Conservation (phyloP, 352 stramenopile genomes). For the Globisporangium middletonii region DNA sequence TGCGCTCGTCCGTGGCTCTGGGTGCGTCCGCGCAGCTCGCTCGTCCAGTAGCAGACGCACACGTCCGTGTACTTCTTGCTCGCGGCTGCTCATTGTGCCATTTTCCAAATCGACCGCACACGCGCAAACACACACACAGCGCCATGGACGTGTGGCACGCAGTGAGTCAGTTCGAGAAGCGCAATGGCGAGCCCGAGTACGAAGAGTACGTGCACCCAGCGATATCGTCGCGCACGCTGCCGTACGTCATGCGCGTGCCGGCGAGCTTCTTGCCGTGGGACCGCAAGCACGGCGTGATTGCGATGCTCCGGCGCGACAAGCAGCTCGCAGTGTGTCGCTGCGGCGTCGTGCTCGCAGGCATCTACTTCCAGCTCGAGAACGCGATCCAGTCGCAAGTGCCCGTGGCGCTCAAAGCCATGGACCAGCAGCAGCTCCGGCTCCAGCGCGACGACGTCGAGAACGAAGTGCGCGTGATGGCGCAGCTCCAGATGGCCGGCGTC, state of each 20-base stretch:
- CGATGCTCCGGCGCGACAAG: conserved; percentile 57
- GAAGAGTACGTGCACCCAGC: conserved; percentile 49
- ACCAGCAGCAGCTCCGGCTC: conserved; percentile 54
- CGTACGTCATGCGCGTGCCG: conserved; percentile 62
- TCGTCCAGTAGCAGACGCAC: too few relatives aligned
- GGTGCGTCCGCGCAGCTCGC: too few relatives aligned
- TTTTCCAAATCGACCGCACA: not conserved
- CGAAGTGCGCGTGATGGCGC: conserved; percentile 75
- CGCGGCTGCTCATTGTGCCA: not conserved
- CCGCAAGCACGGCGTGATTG: conserved; percentile 53
- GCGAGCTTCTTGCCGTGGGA: conserved; percentile 68
- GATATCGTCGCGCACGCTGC: conserved; percentile 31
- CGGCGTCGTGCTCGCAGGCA: conserved; percentile 69
- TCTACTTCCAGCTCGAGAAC: conserved; percentile 58
- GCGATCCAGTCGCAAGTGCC: conserved; percentile 40
- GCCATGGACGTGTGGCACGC: conserved; percentile 81
- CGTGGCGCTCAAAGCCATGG: conserved; percentile 82
- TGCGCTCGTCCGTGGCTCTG: too few relatives aligned
- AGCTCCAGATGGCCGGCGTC: conserved; percentile 70
- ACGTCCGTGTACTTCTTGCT: too few relatives aligned
- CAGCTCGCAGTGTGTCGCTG: conserved; percentile 73
- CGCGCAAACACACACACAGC: not conserved
- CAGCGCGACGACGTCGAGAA: conserved; percentile 79
- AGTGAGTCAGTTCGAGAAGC: conserved; percentile 47
- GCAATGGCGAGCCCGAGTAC: conserved; percentile 47